Percentiles rank a stretch among this genome's conserved stretches.
Conservation (phyloP, 2,329 filamentous ascomycete species). For the Fusarium aywerte region DNA sequence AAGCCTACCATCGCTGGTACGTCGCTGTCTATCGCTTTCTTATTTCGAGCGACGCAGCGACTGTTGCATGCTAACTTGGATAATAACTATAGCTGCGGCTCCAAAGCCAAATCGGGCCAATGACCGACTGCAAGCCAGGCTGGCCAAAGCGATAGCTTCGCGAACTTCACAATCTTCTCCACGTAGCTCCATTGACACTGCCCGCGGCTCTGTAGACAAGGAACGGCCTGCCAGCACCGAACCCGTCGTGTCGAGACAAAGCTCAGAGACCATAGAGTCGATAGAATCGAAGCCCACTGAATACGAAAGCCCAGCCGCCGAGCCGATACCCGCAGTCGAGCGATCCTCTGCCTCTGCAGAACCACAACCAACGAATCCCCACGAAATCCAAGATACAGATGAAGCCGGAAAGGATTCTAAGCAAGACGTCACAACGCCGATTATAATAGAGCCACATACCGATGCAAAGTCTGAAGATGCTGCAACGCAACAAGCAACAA, state of each 20-base stretch:
- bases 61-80: conserved; percentile 7
- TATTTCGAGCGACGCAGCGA: neutral
- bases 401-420: neutral
- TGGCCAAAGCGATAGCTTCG: conserved; percentile 87
- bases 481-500: neutral
- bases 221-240: conserved; percentile 37
- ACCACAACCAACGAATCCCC: neutral
- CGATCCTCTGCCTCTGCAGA: neutral
- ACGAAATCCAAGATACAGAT: conserved; percentile 9
- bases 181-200: conserved; percentile 53
- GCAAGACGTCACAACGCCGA: conserved; percentile 1
- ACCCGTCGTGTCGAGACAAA: conserved; percentile 21
- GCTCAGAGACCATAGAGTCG: conserved; percentile 19
- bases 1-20: conserved; percentile 23
- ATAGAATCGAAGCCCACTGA: conserved; percentile 21
- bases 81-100: conserved; percentile 55
- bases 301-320: conserved; percentile 6
- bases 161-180: conserved; percentile 61
- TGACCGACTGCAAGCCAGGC: conserved; percentile 86
- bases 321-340: conserved; percentile 8
- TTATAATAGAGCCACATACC: conserved; percentile 17
- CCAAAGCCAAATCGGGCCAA: conserved; percentile 76
- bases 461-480: neutral
- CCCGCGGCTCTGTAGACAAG: conserved; percentile 47
- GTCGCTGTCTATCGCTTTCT: neutral